Conservation (phyloP, 306 rosid genomes). For the Inga oerstediana region DNA sequence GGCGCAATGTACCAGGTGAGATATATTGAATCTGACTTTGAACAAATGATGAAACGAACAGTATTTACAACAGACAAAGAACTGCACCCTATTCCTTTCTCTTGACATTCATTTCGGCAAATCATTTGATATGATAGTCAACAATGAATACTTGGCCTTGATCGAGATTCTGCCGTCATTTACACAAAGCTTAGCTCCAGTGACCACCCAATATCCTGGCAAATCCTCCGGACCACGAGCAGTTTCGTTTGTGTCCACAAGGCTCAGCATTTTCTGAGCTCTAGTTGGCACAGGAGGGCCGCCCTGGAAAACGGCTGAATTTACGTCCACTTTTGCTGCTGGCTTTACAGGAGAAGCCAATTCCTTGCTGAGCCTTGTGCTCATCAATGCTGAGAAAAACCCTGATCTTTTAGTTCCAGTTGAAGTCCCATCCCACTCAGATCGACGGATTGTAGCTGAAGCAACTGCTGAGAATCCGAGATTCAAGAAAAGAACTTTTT, state of each 20-base stretch:
- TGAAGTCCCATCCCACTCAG: slow-evolving; percentile 86
- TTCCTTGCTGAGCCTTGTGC: slow-evolving; percentile 69
- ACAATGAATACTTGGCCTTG: slow-evolving; percentile 78
- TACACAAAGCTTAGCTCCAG: slow-evolving; percentile 80
- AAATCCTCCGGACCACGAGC: slow-evolving; percentile 78
- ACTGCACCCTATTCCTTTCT: slow-evolving; percentile 17
- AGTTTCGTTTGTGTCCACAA: slow-evolving; percentile 76
- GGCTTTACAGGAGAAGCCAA: slow-evolving; percentile 52
- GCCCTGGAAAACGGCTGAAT: slow-evolving; percentile 73
- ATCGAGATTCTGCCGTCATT: slow-evolving; percentile 71
- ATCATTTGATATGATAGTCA: slow-evolving; percentile 74
- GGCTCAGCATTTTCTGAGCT: slow-evolving; percentile 64
- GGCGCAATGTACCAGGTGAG: slow-evolving; percentile 28
- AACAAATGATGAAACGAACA: slow-evolving; percentile 35
- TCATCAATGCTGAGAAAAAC: slow-evolving; percentile 72
- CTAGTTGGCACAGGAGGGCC: slow-evolving; percentile 78
- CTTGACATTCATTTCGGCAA: slow-evolving; percentile 30
- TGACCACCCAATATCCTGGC: slow-evolving; percentile 96
- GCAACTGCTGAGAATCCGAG: slow-evolving; percentile 83
- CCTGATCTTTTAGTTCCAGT: slow-evolving; percentile 74
- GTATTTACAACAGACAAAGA: slow-evolving; percentile 46
- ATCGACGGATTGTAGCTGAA: slow-evolving; percentile 66
- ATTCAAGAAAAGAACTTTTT: slow-evolving; percentile 75
- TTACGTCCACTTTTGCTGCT: slow-evolving; percentile 60
- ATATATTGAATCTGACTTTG: slow-evolving; percentile 12